Evolutionary conservation across 2,329 filamentous ascomycete genomes (phyloP).

Genomic region (Endocalyx cinctus): DNA sequence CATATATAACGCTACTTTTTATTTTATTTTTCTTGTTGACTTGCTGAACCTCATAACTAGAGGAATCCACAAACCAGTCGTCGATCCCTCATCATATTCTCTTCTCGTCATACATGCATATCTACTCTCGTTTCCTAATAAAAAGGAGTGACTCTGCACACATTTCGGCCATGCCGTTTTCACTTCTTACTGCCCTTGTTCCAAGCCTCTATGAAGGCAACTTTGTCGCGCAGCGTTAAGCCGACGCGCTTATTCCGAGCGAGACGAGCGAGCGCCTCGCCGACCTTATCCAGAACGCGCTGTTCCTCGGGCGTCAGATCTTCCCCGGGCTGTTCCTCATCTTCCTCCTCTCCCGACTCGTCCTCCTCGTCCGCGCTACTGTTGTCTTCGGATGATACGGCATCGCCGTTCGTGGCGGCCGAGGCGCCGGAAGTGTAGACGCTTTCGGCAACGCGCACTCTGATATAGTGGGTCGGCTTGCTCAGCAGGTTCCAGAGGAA

Average conservation of each 20-base stretch:
- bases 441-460: constrained; percentile 81
- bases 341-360: constrained; percentile 19
- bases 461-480: constrained; percentile 80
- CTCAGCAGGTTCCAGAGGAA: constrained; percentile 87
- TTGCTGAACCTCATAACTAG: too few species aligned
- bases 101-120: too few species aligned
- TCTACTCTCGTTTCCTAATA: too few species aligned
- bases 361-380: constrained; percentile 10
- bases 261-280: constrained; percentile 79
- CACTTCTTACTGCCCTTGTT: constrained; percentile 36
- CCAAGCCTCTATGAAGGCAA: constrained; percentile 71
- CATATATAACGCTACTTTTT: too few species aligned
- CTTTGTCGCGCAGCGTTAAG: constrained; percentile 77
- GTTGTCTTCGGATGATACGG: constrained; percentile 1
- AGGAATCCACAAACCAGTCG: too few species aligned
- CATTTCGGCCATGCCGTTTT: too few species aligned
- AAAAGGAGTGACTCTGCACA: too few species aligned
- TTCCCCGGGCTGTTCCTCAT: constrained; percentile 19
- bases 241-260: constrained; percentile 86
- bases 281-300: constrained; percentile 70
- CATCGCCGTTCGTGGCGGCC: constrained; percentile 31
- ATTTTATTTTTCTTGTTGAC: too few species aligned
- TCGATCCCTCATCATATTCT: too few species aligned
- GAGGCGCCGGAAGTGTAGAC: constrained; percentile 55
- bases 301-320: constrained; percentile 54